Evolutionary conservation across 768 basidiomycete genomes (phyloP), one percentile per base, ranked within the genome.

Genomic region (Auricularia cornea): DNA sequence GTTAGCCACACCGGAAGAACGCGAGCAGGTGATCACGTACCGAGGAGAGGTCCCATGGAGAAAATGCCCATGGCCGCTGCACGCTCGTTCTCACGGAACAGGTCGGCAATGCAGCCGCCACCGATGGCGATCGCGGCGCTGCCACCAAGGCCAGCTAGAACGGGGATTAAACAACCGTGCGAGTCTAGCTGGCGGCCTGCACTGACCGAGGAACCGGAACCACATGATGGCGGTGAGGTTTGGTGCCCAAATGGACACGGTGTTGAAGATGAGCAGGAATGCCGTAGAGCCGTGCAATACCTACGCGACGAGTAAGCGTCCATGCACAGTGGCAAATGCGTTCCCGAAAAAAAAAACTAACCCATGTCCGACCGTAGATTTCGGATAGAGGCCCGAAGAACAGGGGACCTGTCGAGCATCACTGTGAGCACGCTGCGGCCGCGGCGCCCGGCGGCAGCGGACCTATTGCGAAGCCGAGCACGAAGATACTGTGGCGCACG

Each of bases 31-130:
- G 61, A n/a, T 30, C n/a, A 52, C 29, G 1, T 62, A 79, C 83
- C 87, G 60, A 87, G 75, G 54, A 90, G 77, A 33, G 87, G 87
- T 0, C 85, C 88, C 0, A 89, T 69, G 60, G 73, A 81, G 69
- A 83, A 90, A 2, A 89, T 62, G 0, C 88, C 84, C 88, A 90
- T 90, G 3, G 89, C 87, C 3, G 81, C 81, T 2, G 83, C 85
- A 29, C 84, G 79, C 20, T 86, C 84, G 16, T 74, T 77, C 60
- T 84, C 85, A 1, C 81, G 77, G 67, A 89, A 90, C 20, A 90
- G 73, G 69, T 90, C 89, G 23, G 44, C 44, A 48, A 48, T 23
- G 3, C 44, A 48, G 16, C 44, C 44, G 8, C 35, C 44, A 18
- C 88, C 88, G 63, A 79, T 78, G 0, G 86, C 83, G 14, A 88